Conservation (phyloP, 208 protist genomes). For the Crithidia brevicula region DNA sequence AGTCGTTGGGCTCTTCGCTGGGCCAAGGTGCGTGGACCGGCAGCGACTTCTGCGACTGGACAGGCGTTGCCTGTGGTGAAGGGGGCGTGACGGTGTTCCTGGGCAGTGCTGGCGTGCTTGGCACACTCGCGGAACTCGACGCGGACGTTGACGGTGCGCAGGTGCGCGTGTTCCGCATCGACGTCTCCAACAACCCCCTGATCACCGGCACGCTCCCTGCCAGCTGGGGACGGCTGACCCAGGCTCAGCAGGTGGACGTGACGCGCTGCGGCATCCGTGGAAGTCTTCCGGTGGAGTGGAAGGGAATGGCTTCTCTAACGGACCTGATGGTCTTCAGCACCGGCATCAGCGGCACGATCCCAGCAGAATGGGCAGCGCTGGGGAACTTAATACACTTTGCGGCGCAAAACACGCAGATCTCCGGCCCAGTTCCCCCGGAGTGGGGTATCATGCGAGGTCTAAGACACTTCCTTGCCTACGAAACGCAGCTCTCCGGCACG, state of each 20-base stretch:
- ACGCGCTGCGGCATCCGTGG: too few species aligned
- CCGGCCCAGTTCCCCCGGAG: too few species aligned
- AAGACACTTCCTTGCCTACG: too few species aligned
- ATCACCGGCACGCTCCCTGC: slow-evolving; percentile 3
- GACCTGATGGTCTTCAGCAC: not conserved
- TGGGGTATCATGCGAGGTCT: too few species aligned
- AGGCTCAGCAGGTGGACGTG: too few species aligned
- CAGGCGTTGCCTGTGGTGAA: not conserved
- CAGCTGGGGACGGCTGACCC: not conserved
- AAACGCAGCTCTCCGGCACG: too few species aligned
- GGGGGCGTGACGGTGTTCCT: not conserved
- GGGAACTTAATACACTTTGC: too few species aligned
- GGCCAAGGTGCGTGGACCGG: not conserved
- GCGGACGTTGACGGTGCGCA: not conserved
- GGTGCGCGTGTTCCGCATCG: not conserved
- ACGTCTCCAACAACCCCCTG: not conserved
- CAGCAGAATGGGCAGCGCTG: too few species aligned
- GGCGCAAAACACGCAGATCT: too few species aligned
- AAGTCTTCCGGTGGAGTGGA: too few species aligned
- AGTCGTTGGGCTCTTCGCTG: slow-evolving; percentile 11
- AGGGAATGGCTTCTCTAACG: not conserved
- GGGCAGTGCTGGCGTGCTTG: not conserved
- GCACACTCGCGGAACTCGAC: not conserved
- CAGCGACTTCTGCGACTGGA: not conserved
- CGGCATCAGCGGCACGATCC: too few species aligned